Percentiles rank a stretch among this genome's conserved stretches.
phyloP scores from a whole-genome alignment of 495 filamentous ascomycete genomes.

The Xylaria cubensis region DNA sequence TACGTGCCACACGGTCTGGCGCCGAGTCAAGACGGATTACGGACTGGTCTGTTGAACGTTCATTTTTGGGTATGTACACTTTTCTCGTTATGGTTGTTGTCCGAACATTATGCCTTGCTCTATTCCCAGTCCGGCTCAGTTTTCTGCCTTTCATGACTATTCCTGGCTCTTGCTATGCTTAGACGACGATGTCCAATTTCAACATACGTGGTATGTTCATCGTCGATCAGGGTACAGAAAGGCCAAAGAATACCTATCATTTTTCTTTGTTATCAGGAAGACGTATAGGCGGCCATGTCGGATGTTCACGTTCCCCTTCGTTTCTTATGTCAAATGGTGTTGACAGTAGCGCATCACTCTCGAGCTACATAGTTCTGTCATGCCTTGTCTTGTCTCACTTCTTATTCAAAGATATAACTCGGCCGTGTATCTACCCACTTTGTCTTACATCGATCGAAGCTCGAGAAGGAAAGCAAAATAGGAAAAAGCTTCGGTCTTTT shows the following conservation, averaged over 20 bases:
- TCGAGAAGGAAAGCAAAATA: conserved; percentile 19
- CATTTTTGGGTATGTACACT: conserved; percentile 26
- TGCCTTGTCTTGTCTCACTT: conserved; percentile 15
- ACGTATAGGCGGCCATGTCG: not conserved
- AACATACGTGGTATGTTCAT: not conserved
- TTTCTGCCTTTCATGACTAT: not conserved
- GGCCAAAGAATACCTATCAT: not conserved
- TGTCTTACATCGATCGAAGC: not conserved
- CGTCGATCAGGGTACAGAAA: not conserved
- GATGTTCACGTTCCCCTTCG: not conserved
- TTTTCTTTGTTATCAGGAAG: not conserved
- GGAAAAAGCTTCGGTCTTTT: conserved; percentile 13
- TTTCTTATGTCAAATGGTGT: not conserved
- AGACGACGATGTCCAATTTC: no score
- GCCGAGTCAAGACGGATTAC: conserved; percentile 22
- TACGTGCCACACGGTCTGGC: conserved; percentile 20
- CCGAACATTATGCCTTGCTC: not conserved
- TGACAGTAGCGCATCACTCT: not conserved
- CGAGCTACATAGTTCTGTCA: not conserved
- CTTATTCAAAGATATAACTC: not conserved
- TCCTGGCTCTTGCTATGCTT: not conserved
- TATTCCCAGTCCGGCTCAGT: not conserved
- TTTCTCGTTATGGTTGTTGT: not conserved
- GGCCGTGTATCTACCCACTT: not conserved
- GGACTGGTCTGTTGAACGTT: conserved; percentile 30